These are phyloP conservation scores for Alternaria sp. DNA, from an alignment of 2,329 filamentous ascomycete genomes.

Conservation along the genomic window DNA sequence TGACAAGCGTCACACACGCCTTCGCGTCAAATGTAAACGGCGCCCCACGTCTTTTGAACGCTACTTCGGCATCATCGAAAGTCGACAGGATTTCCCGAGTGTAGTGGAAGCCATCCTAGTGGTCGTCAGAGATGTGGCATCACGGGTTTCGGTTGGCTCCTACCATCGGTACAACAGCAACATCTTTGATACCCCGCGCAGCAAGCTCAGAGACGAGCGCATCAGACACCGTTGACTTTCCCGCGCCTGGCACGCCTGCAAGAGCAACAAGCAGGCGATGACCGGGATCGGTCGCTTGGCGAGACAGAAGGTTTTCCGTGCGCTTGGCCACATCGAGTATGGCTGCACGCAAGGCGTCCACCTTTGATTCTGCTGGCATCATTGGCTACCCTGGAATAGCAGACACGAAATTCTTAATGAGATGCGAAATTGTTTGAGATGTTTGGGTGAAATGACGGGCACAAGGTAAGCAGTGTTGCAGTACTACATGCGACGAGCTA, in stretches of 20 bases:
- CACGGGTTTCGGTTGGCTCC: neutral
- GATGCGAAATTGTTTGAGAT: neutral
- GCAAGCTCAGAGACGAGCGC: slow-evolving; percentile 29
- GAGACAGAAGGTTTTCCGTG: slow-evolving; percentile 22
- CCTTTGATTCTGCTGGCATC: slow-evolving; percentile 16
- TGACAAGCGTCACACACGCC: slow-evolving; percentile 25
- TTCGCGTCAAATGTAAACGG: slow-evolving; percentile 36
- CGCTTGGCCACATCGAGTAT: slow-evolving; percentile 30
- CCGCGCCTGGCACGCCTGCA: slow-evolving; percentile 36
- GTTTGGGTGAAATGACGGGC: neutral
- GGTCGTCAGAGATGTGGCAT: neutral
- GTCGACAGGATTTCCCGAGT: slow-evolving; percentile 24
- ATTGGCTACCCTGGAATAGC: neutral
- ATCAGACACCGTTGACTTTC: slow-evolving; percentile 34
- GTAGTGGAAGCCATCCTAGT: slow-evolving; percentile 36
- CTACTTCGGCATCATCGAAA: slow-evolving; percentile 24
- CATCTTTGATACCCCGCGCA: slow-evolving; percentile 21
- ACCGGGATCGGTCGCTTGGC: slow-evolving; percentile 25
- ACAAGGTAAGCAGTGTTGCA: neutral
- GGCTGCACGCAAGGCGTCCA: slow-evolving; percentile 11
- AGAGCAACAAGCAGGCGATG: slow-evolving; percentile 33
- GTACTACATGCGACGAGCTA: neutral
- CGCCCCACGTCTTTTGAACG: slow-evolving; percentile 32
- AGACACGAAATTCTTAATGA: neutral
- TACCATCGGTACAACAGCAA: slow-evolving; percentile 35